Base-by-base conservation (phyloP, 768 basidiomycete genomes). In the Amanita pallidorosea region DNA sequence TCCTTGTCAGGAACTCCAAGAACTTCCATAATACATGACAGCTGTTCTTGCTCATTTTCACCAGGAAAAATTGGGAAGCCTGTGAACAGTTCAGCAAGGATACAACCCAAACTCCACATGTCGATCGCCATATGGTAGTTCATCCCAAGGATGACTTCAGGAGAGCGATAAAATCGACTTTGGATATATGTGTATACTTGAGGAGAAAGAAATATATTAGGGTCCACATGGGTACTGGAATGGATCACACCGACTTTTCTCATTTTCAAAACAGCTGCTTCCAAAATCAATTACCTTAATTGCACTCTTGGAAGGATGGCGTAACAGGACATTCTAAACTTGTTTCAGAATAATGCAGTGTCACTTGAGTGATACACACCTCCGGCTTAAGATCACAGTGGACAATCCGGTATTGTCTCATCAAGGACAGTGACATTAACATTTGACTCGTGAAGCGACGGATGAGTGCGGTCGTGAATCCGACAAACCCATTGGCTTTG, bases 91-190 rank as follows among this genome's bases (percentile, higher is more conserved):
- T 99, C 96, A 13, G 96, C 96, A 48, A 99, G 72, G 55, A 99
- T 99, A 61, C 96, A 99, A 34, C 96, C 96, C 57, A 99, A 67
- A 72, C 92, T 95, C 96, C 96, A 99, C 94, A 99, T 99, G 64
- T 98, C 92, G 55, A 94, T 95, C 31, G 89, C 93, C 92, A 96
- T 98, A 63, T 95, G 91, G 65, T 99, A 99, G 65, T 93, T 96
- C 87, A 95, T 90, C 48, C 96, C 96, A 35, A 99, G 79, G 51
- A 99, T 99, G 58, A 99, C 95, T 68, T 99, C 96, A 3, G 96
- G 96, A 17, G 93, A 96, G n/a, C 96, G 91, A 70, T 99, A 99
- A 73, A 99, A 99, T 37, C 96, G 89, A 69, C 92, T 95, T 67
- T 98, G 96, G 56, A 99, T 98, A 63, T 99, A 99, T 1, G 96